Conservation (phyloP, 2,329 filamentous ascomycete species). For the Calonectria pauciramosa region DNA sequence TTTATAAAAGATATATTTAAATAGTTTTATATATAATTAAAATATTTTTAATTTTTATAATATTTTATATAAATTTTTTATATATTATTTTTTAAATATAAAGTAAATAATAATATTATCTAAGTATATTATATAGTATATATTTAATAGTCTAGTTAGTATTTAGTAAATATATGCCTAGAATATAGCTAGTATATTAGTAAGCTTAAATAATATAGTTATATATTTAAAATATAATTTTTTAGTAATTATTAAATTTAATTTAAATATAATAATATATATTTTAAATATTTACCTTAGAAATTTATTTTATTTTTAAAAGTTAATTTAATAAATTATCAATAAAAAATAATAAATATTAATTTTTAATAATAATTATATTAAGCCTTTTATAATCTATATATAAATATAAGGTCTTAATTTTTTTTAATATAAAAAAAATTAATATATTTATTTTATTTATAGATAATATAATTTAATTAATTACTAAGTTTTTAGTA, state of each 20-base stretch:
- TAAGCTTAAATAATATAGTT: constrained; percentile 32
- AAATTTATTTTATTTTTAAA: constrained; percentile 19
- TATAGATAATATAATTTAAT: constrained; percentile 18
- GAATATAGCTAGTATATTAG: constrained; percentile 28
- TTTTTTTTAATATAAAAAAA: constrained; percentile 28
- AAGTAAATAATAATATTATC: constrained; percentile 36
- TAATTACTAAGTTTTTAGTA: constrained; percentile 20
- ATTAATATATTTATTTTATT: constrained; percentile 14
- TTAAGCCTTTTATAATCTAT: constrained; percentile 32
- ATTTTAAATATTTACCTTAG: constrained; percentile 29
- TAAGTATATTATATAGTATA: constrained; percentile 33
- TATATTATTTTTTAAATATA: constrained; percentile 24
- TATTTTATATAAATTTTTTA: constrained; percentile 23
- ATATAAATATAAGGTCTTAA: constrained; percentile 24
- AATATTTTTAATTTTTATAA: constrained; percentile 19
- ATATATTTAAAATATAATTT: constrained; percentile 32
- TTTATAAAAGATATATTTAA: constrained; percentile 21
- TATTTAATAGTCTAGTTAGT: constrained; percentile 28
- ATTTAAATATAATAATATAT: constrained; percentile 30
- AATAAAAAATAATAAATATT: constrained; percentile 25
- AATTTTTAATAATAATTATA: constrained; percentile 29
- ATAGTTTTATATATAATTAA: constrained; percentile 26
- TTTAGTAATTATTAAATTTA: constrained; percentile 27
- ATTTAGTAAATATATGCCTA: constrained; percentile 33
- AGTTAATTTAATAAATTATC: constrained; percentile 18